phyloP scores from a whole-genome alignment of 768 basidiomycete species.

The Lenzites betulinus region DNA sequence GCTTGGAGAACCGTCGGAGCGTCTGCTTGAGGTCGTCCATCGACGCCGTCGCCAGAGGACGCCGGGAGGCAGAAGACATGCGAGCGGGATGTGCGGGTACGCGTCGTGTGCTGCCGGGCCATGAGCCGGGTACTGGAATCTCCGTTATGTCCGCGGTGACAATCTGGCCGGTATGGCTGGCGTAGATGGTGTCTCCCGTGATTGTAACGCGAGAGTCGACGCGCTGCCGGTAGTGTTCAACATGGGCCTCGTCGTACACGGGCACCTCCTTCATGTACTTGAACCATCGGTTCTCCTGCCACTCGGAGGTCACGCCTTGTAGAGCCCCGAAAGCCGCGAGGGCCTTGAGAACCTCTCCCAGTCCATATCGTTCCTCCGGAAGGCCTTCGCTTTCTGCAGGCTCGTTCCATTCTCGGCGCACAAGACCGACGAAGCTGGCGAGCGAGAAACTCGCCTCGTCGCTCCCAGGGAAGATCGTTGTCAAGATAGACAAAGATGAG shows the following conservation, averaged over 20 bases:
- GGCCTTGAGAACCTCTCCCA: conserved; percentile 67
- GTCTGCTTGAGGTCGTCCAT: conserved; percentile 63
- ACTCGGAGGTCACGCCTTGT: conserved; percentile 80
- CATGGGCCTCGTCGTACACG: conserved; percentile 45
- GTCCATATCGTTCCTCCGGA: conserved; percentile 61
- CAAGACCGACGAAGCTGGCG: conserved; percentile 75
- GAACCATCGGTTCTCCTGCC: conserved; percentile 75
- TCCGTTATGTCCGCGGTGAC: conserved; percentile 84
- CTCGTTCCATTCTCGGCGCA: conserved; percentile 75
- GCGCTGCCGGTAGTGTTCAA: conserved; percentile 5
- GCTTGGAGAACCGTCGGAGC: conserved; percentile 77
- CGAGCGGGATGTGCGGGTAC: not conserved
- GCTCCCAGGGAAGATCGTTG: conserved; percentile 70
- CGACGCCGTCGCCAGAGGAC: conserved; percentile 26
- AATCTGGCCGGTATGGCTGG: conserved; percentile 68
- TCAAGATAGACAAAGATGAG: conserved; percentile 72
- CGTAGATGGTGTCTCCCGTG: conserved; percentile 70
- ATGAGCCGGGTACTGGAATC: conserved; percentile 24
- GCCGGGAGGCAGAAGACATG: not conserved
- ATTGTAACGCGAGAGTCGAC: conserved; percentile 63
- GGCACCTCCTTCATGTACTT: conserved; percentile 65
- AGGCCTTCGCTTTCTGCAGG: conserved; percentile 52
- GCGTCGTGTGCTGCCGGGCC: not conserved
- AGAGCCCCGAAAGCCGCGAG: conserved; percentile 80
- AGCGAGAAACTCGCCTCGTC: conserved; percentile 83